These are phyloP conservation scores for Coemansia sp. DNA, from an alignment of 371 early-diverging fungal genomes.

Conservation along the genomic window DNA sequence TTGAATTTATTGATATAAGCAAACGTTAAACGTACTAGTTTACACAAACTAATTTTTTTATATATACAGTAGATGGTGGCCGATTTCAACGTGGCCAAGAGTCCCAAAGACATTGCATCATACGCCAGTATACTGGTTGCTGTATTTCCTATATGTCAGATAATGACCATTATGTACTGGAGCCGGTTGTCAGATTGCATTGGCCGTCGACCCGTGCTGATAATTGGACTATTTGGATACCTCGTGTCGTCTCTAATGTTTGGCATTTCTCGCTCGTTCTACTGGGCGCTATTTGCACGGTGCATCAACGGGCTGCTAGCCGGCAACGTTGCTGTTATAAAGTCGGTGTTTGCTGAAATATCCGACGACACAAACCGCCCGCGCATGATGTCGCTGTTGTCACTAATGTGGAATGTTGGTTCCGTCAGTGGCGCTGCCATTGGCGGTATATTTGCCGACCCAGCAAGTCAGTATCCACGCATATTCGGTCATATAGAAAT, in stretches of 20 bases:
- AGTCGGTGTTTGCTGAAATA: slow-evolving; percentile 82
- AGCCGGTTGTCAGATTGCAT: slow-evolving; percentile 67
- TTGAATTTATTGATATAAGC: background rate
- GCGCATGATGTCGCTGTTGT: slow-evolving; percentile 58
- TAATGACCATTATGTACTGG: slow-evolving; percentile 63
- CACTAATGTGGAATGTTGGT: slow-evolving; percentile 61
- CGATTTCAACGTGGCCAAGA: slow-evolving; percentile 58
- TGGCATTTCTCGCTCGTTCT: slow-evolving; percentile 68
- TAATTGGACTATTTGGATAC: slow-evolving; percentile 77
- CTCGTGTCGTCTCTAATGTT: slow-evolving; percentile 65
- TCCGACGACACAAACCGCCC: slow-evolving; percentile 77
- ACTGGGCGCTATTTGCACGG: slow-evolving; percentile 67
- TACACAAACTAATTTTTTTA: background rate
- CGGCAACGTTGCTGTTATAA: slow-evolving; percentile 79
- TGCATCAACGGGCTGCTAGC: slow-evolving; percentile 73
- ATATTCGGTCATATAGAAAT: slow-evolving; percentile 67
- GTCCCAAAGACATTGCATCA: slow-evolving; percentile 60
- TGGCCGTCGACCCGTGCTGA: slow-evolving; percentile 79
- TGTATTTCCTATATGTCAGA: slow-evolving; percentile 64
- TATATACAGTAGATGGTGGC: slow-evolving; percentile 56
- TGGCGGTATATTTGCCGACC: slow-evolving; percentile 78
- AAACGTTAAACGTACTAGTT: background rate
- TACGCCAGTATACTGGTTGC: slow-evolving; percentile 68
- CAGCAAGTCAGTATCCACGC: slow-evolving; percentile 64
- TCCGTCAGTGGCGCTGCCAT: slow-evolving; percentile 71